Conservation (phyloP, 768 basidiomycete genomes). For the Saitozyma sp. region DNA sequence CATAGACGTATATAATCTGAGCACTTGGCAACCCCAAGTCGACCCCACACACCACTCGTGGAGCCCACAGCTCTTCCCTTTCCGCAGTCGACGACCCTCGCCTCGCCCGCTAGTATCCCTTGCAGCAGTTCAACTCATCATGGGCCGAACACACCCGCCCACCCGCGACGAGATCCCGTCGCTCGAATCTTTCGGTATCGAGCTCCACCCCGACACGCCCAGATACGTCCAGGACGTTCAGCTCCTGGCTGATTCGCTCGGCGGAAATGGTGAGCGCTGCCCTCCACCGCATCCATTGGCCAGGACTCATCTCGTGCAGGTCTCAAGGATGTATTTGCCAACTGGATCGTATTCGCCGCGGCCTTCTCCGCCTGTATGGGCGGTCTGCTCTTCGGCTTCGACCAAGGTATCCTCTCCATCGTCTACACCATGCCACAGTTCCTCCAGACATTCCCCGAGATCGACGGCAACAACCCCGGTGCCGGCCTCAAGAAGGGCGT, state of each 20-base stretch:
- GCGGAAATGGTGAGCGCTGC: background rate
- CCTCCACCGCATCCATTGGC: background rate
- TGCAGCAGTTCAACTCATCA: too few species aligned
- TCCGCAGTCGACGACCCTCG: too few species aligned
- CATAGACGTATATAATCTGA: too few species aligned
- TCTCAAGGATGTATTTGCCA: background rate
- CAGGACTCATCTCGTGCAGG: background rate
- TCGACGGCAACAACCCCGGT: background rate
- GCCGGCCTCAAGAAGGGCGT: conserved; percentile 18
- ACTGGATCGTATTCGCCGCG: background rate
- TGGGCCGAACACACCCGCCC: too few species aligned
- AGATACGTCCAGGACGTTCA: background rate
- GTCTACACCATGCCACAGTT: conserved; percentile 17
- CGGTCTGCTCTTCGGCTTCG: background rate
- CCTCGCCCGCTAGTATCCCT: too few species aligned
- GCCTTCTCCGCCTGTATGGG: background rate
- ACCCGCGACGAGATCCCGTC: too few species aligned
- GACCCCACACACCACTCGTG: too few species aligned
- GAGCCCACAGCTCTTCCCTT: too few species aligned
- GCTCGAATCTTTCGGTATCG: too few species aligned
- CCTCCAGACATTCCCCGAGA: conserved; percentile 11
- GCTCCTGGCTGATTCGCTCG: background rate
- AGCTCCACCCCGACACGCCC: too few species aligned
- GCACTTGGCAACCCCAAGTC: too few species aligned
- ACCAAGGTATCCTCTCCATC: conserved; percentile 20